phyloP scores from a whole-genome alignment of 306 rosid genomes.

The Pueraria montana region DNA sequence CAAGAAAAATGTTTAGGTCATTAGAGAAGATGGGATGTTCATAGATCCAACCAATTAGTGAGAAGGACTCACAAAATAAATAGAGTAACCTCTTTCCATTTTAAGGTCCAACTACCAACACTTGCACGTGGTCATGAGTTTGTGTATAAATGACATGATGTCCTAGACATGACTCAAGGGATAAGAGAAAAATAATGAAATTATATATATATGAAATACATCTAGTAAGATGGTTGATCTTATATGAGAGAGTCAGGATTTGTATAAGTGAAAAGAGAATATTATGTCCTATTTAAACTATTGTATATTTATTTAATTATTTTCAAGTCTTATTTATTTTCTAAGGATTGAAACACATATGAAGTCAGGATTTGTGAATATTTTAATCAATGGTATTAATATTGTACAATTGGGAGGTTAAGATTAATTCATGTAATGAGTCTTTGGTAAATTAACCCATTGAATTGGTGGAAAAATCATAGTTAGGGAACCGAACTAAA shows the following conservation, averaged over 20 bases:
- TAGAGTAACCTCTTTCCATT: background rate
- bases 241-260: background rate
- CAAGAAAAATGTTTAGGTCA: background rate
- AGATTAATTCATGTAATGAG: background rate
- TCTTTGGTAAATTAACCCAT: background rate
- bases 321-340: no score
- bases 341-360: no score
- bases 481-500: no score
- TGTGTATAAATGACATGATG: background rate
- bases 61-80: background rate
- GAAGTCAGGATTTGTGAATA: no score
- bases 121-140: background rate
- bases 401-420: background rate
- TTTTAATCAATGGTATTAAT: background rate
- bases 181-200: background rate
- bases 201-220: background rate
- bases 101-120: background rate
- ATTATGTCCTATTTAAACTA: background rate
- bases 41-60: background rate
- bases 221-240: no score
- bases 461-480: no score
- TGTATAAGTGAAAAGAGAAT: background rate
- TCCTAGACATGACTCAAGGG: background rate
- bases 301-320: no score
- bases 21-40: constrained; percentile 3